Base-by-base conservation (phyloP, 2,329 filamentous ascomycete species). In the Cryphonectria japonica region DNA sequence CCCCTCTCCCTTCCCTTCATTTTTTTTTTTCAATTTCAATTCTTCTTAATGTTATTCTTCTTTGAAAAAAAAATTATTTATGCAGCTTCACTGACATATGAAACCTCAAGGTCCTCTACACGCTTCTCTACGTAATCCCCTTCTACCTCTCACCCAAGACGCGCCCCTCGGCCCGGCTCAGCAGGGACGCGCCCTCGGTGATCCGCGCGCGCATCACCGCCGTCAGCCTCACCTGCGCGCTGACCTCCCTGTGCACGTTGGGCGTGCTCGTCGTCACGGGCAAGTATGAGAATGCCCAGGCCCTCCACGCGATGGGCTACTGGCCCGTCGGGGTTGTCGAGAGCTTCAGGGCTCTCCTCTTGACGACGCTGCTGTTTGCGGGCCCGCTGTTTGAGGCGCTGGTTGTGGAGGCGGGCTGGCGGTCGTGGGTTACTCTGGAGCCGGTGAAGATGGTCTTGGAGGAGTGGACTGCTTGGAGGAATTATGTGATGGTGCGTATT, bases 61-160 rank as follows among this genome's bases (percentile, higher is more conserved):
- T n/a, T n/a, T 32, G n/a, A 1, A 37, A 26, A 26, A 26, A 26
- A 26, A 26, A 26, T 26, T 26, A 26, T 26, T 26, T 26, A 57
- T 14, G 22, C 32, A 57, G 19, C 37, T 26, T 46, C 26, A 32
- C 61, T 69, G 50, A 70, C 57, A 22, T 34, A 6, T 63, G 13
- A 26, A 50, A 22, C 19, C n/a, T 39, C 61, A 71, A 93, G 93
- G 83, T 95, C 73, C 81, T 91, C 73, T 97, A 97, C 82, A 97
- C 94, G n/a, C 80, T 94, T 76, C 83, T 94, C 83, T 99, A 98
- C 83, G 93, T 99, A 76, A 84, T 93, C 3, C 95, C 96, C 34
- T 94, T 98, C 81, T 98, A 99, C 84, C 85, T 95, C 74, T 96
- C 92, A 29, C 81, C 89, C 4, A 87, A 89, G 29, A 97, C 95